Evolutionary conservation across 331 rosid species (phyloP).

Genomic region (Ulmus americana): DNA sequence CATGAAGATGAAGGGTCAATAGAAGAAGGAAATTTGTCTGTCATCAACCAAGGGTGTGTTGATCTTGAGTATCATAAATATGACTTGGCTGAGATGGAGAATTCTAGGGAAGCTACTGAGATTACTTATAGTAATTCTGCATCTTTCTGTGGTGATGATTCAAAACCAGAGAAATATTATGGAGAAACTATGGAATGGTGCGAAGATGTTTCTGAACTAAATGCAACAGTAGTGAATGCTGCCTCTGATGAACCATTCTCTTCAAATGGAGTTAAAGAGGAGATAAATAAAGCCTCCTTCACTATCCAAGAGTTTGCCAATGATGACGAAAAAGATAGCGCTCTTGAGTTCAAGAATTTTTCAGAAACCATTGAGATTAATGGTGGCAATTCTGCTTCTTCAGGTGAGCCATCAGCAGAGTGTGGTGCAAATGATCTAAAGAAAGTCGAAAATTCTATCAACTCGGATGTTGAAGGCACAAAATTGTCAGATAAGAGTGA

Average conservation of each 20-base stretch:
- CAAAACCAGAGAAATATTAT: not conserved
- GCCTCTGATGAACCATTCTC: not conserved
- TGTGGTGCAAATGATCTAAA: not conserved
- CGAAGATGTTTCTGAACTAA: not conserved
- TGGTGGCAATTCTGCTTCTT: not conserved
- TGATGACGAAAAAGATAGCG: not conserved
- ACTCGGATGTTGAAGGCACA: not conserved
- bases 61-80: constrained; percentile 2
- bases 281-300: no score
- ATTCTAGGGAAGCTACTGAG: constrained; percentile 5
- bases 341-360: constrained; percentile 1
- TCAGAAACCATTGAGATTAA: not conserved
- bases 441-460: not conserved
- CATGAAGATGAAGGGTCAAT: not conserved
- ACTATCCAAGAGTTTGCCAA: not conserved
- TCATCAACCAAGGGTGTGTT: not conserved
- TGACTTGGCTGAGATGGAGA: not conserved
- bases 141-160: not conserved
- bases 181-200: not conserved
- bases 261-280: no score
- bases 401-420: not conserved
- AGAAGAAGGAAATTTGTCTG: not conserved
- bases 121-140: not conserved
- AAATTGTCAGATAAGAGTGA: not conserved
- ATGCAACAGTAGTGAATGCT: not conserved